A percentile compares a stretch with the other conserved stretches of the same genome.
Conservation (phyloP, 1,284 basidiomycete genomes). For the Naganishia sp. region DNA sequence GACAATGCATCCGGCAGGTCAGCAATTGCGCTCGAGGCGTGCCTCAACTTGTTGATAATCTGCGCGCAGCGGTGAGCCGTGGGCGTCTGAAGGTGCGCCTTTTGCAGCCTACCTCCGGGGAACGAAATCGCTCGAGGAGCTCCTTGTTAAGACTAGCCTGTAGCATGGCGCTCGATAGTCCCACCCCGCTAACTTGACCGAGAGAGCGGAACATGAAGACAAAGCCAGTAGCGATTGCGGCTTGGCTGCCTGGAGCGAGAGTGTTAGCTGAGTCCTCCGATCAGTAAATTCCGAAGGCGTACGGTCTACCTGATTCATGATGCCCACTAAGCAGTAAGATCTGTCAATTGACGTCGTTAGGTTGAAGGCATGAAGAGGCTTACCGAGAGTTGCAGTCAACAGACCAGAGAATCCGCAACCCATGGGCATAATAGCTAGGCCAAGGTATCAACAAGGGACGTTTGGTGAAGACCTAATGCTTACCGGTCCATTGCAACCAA, state of each 20-base stretch:
- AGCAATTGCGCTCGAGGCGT: slow-evolving; percentile 37
- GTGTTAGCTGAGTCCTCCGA: not conserved
- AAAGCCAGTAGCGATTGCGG: slow-evolving; percentile 40
- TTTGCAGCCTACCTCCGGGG: slow-evolving; percentile 31
- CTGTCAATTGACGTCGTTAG: not conserved
- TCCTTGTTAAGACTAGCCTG: slow-evolving; percentile 36
- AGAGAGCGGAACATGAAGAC: slow-evolving; percentile 40
- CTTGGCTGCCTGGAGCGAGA: slow-evolving; percentile 33
- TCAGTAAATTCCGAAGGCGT: slow-evolving; percentile 11
- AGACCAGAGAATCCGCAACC: slow-evolving; percentile 40
- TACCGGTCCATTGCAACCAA: slow-evolving; percentile 37
- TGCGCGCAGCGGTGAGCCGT: not conserved
- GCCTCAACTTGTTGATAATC: slow-evolving; percentile 37
- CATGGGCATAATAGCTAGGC: slow-evolving; percentile 39
- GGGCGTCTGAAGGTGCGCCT: not conserved
- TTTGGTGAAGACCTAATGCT: not conserved
- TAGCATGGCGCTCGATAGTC: slow-evolving; percentile 40
- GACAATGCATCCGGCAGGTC: slow-evolving; percentile 33
- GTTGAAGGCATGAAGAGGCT: slow-evolving; percentile 3
- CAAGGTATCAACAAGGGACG: not conserved
- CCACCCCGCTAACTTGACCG: slow-evolving; percentile 42
- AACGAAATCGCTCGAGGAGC: slow-evolving; percentile 34
- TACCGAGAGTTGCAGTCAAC: slow-evolving; percentile 38
- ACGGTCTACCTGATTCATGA: slow-evolving; percentile 39
- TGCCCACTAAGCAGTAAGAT: slow-evolving; percentile 32